A percentile compares a stretch with the other conserved stretches of the same genome.
Evolutionary conservation across 2,329 filamentous ascomycete genomes (phyloP).

Genomic region (Aspergillus transmontanensis): DNA sequence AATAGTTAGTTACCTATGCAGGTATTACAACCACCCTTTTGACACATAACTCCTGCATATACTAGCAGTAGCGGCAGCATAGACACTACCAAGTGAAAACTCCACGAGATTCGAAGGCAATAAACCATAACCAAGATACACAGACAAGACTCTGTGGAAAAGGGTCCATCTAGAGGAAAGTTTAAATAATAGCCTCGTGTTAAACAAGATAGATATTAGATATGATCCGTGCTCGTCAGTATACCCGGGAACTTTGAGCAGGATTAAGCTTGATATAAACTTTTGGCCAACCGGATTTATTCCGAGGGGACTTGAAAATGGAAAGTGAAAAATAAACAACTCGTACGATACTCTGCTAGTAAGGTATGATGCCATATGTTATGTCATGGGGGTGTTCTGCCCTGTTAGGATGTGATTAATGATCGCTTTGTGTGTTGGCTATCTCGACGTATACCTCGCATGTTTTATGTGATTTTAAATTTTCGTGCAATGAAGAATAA

Average conservation of each 20-base stretch:
- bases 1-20: no score
- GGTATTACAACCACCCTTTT: no score
- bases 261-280: background rate
- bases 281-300: background rate
- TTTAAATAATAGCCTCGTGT: no score
- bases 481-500: background rate
- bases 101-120: no score
- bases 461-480: background rate
- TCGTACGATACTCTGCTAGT: background rate
- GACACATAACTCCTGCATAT: no score
- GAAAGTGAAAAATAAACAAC: background rate
- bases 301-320: background rate
- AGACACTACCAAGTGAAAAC: no score
- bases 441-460: fast-evolving
- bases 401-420: background rate
- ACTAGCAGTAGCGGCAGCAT: no score
- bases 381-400: background rate
- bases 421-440: no score
- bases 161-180: no score
- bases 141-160: no score
- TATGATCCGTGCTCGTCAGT: background rate
- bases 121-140: no score
- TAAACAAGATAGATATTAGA: no score
- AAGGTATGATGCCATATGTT: background rate
- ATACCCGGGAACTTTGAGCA: background rate